Evolutionary conservation across 1,284 basidiomycete species (phyloP), one percentile per base, ranked within the genome.

Genomic region (Lignosus rhinocerotis): DNA sequence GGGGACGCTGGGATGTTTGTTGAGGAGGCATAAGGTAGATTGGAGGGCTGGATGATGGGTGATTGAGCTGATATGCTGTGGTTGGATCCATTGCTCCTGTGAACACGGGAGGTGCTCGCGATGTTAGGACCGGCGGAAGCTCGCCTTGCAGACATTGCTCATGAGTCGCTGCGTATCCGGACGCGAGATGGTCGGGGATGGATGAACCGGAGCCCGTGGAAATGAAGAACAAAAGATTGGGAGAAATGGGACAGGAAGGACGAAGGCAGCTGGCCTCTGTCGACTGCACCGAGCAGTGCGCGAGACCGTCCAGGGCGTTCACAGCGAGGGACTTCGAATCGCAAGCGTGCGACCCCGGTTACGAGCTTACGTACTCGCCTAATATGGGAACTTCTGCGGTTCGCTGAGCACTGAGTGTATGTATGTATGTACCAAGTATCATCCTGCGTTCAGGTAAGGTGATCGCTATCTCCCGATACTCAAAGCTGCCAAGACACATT

Each of bases 31-130:
- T 71, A 70, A 1, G 71, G 70, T 12, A 68, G 63, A 56, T 58
- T 66, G 41, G 61, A 59, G 21, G 58, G 53, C 21, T 54, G 63
- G 1, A 62, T 46, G n/a, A 62, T 52, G 7, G 76, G 71, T 17
- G 73, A 69, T 49, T 74, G 76, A 36, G 68, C 71, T 45, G 69
- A 68, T 72, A 75, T 56, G 68, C 76, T 71, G 61, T 81, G 76
- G 55, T 80, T 76, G 6, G 80, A 83, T 51, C 83, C 80, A 64
- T 80, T 82, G 66, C 74, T 81, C 67, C 73, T 75, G 59, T 82
- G 81, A 1, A 74, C 73, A 59, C 79, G 73, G n/a, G 71, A 71
- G 2, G 72, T 63, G 33, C 60, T 65, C 43, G 59, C 62, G 16
- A 73, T 65, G 34, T 68, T 60, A 36, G 73, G 72, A 17, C 75